Base-by-base conservation (phyloP, 108 stramenopile genomes). In the Cyclotella distinguenda region DNA sequence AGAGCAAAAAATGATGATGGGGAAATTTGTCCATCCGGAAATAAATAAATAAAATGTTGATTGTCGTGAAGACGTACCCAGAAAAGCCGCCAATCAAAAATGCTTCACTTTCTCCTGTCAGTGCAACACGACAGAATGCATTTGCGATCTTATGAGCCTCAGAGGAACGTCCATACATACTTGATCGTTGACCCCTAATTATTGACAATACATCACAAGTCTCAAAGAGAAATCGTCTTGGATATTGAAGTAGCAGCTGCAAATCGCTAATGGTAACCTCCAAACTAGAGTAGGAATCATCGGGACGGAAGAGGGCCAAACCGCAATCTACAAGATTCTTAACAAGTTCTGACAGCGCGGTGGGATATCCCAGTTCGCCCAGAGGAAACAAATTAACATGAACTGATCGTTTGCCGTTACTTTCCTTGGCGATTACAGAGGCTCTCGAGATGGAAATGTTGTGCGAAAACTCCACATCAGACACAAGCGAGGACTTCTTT, bases 81-180 rank as follows among this genome's bases (percentile, higher is more conserved):
- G 46, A 48, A 6, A 48, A 48, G 2, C 46, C 46, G 10, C 21
- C 21, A 23, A 48, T 6, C 11, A 48, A 18, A 48, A 48, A 22
- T 48, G 46, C 46, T 19, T 48, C 46, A 22, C 46, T 48, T 48
- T 48, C 21, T 9, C 46, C 46, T 3, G 46, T 48, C 11, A 22
- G 23, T 22, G 21, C 46, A 2, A 48, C 46, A 23, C 46, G 4
- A 6, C 46, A 48, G 21, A 48, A 48, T 18, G 46, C 2, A 19
- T 48, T 19, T 10, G 21, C 10, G 11, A 48, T 18, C 16, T 2
- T 23, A 22, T 18, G 16, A 22, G 46, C 21, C 18, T 48, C 46
- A 22, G 46, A 13, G 10, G 46, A 18, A 23, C 46, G 4, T 23
- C 46, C 46, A 21, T 48, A 48, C 22, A 48, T 48, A 4, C 21